Base-by-base conservation (phyloP, 352 stramenopile genomes). In the Phytophthora agathidicida region DNA sequence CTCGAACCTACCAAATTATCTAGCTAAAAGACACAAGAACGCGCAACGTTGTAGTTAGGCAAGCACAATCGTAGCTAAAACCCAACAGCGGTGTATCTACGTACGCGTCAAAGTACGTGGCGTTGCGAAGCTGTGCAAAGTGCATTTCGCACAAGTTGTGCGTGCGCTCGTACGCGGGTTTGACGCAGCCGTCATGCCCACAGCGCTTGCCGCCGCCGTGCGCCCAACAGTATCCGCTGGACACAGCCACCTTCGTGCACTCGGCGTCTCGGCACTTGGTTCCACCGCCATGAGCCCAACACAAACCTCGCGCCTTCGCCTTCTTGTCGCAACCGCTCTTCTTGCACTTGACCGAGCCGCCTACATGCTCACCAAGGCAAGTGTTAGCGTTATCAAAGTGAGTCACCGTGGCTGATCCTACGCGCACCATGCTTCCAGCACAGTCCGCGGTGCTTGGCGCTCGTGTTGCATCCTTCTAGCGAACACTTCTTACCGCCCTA, bases 281-380 rank as follows among this genome's bases (percentile, higher is more conserved):
- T 23, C 72, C 71, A 19, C 66, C 75, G 46, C 67, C 74, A 27
- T 85, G 75, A 0, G 75, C 65, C 75, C 75, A 85, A 38, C 75
- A 85, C 2, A 68, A 36, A 0, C 71, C 71, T n/a, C 66, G 49
- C 4, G 71, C 71, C 8, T 82, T 75, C 1, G 71, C 71, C 41
- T 77, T 75, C 66, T 82, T 78, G 20, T 31, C 57, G 71, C 68
- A 80, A 22, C 60, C 69, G 30, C 74, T 55, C 38, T 75, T 49
- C 17, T 35, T 74, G 55, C 75, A 84, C 43, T 61, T 52, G 32
- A 71, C 76, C 24, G 78, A 84, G 16, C 75, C 75, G 7, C 75
- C 74, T 64, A 23, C 11, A 24, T 8, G 19, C 51, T 20, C 38
- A 42, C n/a, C 30, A 10, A 42, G 6, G n/a, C n/a, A n/a, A n/a